Evolutionary conservation across 2,329 filamentous ascomycete genomes (phyloP), one percentile per base, ranked within the genome.

Genomic region (Aschersonia sp.): DNA sequence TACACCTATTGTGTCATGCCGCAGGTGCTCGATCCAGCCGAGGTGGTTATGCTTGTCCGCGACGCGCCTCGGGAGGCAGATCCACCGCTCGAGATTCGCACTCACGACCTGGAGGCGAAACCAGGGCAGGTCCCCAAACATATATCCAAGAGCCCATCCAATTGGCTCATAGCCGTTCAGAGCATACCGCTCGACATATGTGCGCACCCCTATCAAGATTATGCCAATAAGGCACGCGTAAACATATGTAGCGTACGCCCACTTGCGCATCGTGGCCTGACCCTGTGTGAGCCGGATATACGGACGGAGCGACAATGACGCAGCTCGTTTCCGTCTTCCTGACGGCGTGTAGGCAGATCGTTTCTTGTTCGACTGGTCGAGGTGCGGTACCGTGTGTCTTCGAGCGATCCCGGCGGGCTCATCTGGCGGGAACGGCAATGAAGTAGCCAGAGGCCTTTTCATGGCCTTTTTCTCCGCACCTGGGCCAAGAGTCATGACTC

Each of bases 71-170:
- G 87, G 85, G 0, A 95, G 72, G 30, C 74, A 77, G 44, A 92
- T 80, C 87, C 87, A 95, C 53, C 69, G 64, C 53, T 84, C 79
- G 5, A 92, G 69, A 51, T 83, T 79, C 50, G 77, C 73, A 50
- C 73, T 75, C 12, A 87, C 71, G 7, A 90, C 75, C 60, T 83
- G 73, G 60, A 83, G 81, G 30, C 88, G 76, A 54, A 95, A 79
- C 58, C 71, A 73, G 0, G 77, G 73, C 9, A 89, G 60, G 55
- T 94, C 84, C 10, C 90, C 89, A 51, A 97, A 77, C 3, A 95
- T 68, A 62, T 98, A 98, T 2, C 87, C 83, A 9, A 95, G 64
- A 0, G 87, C 89, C 92, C 92, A 98, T 2, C 90, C 87, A 43
- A 98, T 77, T 0, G 92, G 88, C 56, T 98, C 92, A 46, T 79